These are phyloP conservation scores for Rhizophora apiculata DNA, from an alignment of 345 rosid species.

Conservation along the genomic window DNA sequence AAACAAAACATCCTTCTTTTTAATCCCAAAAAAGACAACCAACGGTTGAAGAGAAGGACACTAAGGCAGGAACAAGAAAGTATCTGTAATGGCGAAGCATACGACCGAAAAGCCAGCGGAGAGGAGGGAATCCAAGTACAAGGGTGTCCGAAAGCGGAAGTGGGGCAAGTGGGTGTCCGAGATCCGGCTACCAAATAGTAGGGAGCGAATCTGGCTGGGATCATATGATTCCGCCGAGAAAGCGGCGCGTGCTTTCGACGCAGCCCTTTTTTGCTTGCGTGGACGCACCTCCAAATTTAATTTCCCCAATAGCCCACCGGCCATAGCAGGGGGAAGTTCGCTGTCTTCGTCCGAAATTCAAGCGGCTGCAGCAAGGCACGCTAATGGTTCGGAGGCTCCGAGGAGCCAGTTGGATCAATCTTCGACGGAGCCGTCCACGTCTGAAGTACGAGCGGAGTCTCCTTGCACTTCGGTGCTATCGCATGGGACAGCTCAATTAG, in stretches of 20 bases:
- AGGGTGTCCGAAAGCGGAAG: conserved; percentile 60
- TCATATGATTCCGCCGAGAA: conserved; percentile 67
- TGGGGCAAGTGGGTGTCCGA: conserved; percentile 74
- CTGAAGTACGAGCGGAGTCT: conserved; percentile 38
- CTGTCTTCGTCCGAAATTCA: conserved; percentile 54
- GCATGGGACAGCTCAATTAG: conserved; percentile 34
- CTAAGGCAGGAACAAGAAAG: background rate
- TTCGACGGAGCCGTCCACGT: conserved; percentile 10
- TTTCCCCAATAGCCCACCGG: conserved; percentile 68
- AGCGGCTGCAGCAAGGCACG: conserved; percentile 55
- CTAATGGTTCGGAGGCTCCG: conserved; percentile 33
- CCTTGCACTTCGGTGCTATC: conserved; percentile 32
- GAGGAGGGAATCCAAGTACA: conserved; percentile 29
- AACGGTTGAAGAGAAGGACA: too few relatives aligned
- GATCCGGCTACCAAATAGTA: conserved; percentile 54
- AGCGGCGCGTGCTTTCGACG: conserved; percentile 88
- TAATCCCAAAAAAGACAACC: background rate
- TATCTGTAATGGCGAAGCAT: conserved; percentile 27
- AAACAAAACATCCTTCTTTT: background rate
- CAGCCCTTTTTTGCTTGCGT: conserved; percentile 73
- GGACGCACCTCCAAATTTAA: conserved; percentile 58
- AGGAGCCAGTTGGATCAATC: conserved; percentile 17
- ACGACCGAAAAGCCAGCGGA: conserved; percentile 12
- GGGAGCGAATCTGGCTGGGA: conserved; percentile 62
- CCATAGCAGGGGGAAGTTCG: conserved; percentile 45